A percentile compares a stretch with the other conserved stretches of the same genome.
Conservation (phyloP, 1,284 basidiomycete genomes). For the Rhodotorula sp. region DNA sequence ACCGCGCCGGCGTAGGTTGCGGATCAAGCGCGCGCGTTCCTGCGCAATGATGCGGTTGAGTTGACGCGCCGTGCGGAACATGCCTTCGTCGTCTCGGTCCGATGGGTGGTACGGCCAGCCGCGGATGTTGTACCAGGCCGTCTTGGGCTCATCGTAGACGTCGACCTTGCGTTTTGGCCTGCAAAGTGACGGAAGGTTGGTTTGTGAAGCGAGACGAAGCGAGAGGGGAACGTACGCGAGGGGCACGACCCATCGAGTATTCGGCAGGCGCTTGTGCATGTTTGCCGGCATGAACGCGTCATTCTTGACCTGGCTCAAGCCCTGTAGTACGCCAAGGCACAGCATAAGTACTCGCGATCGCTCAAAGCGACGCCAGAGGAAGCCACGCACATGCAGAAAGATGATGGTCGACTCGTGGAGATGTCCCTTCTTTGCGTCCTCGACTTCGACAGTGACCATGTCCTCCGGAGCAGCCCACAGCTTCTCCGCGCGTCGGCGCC, state of each 20-base stretch:
- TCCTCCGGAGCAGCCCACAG: conserved; percentile 15
- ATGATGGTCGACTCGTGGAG: conserved; percentile 32
- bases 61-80: conserved; percentile 24
- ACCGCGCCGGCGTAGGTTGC: conserved; percentile 3
- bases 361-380: too few relatives aligned
- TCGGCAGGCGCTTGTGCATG: conserved; percentile 13
- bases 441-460: background rate
- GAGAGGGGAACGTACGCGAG: conserved; percentile 19
- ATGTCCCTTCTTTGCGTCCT: background rate
- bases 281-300: conserved; percentile 19
- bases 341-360: background rate
- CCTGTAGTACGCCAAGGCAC: background rate
- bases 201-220: too few relatives aligned
- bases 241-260: conserved; percentile 34
- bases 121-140: conserved; percentile 39
- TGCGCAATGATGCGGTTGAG: conserved; percentile 29
- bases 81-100: conserved; percentile 16
- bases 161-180: conserved; percentile 12
- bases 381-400: conserved; percentile 26
- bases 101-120: conserved; percentile 22
- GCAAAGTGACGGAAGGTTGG: background rate
- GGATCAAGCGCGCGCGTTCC: conserved; percentile 33
- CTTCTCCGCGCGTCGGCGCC: background rate
- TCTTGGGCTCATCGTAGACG: background rate
- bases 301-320: conserved; percentile 15